Evolutionary conservation across 208 protist genomes (phyloP), one percentile per base, ranked within the genome.

Genomic region (Trypanosoma platydactyli): DNA sequence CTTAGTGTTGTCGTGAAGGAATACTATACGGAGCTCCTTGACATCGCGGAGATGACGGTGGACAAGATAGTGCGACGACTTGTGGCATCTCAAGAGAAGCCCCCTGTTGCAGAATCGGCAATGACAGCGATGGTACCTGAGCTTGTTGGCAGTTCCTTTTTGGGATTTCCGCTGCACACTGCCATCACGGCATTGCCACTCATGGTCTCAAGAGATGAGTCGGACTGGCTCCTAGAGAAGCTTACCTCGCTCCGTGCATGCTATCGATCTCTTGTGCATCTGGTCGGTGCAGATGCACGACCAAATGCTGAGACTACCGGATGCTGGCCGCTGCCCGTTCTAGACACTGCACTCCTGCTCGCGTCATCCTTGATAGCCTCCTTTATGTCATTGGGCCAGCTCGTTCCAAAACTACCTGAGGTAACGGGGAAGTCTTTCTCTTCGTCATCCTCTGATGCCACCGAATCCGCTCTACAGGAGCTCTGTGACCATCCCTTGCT

Each of bases 141-240:
- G 46, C 38, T 54, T 45, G 44, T 66, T 61, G 35, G 65, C 16
- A 33, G 30, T 20, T 77, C 82, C 7, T 91, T 94, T 58, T 42
- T 89, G 16, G 71, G 72, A 7, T 64, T 56, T 12, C 80, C 83
- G 29, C 70, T 94, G 33, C 80, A 92, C 70, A 80, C 79, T 5
- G 89, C 89, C 29, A 41, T 94, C 40, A 85, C 69, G 18, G 83
- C 89, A 35, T 79, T 94, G 24, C 89, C 85, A 38, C 71, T 92
- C 13, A 74, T 90, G 20, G 64, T 83, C 29, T 70, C 78, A 27
- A 61, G 75, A 0, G 71, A 83, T 7, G 83, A 90, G 45, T 81
- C 86, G 6, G 63, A 69, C 48, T 94, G 86, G 85, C 81, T 91
- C 30, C 74, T 91, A 24, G 20, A 38, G 5, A 69, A 80, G 58